Evolutionary conservation across 2,329 filamentous ascomycete species (phyloP).

Genomic region (Delphinella strobiligena): DNA sequence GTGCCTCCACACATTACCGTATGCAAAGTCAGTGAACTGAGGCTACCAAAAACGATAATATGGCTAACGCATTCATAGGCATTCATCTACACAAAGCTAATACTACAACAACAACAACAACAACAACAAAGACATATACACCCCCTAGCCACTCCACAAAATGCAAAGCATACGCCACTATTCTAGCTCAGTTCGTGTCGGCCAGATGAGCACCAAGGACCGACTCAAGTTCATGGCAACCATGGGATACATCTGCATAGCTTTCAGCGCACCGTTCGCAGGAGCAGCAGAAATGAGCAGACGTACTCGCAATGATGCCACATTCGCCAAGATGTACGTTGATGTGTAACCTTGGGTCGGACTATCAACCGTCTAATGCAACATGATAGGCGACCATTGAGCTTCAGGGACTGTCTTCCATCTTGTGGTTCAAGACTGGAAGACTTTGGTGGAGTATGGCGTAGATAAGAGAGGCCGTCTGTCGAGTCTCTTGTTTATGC

Average conservation of each 20-base stretch:
- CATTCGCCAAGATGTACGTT: constrained; percentile 21
- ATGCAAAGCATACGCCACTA: constrained; percentile 17
- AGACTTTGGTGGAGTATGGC: constrained; percentile 19
- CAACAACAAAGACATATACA: neutral
- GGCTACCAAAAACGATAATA: no score
- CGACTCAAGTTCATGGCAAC: constrained; percentile 16
- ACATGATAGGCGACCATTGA: constrained; percentile 18
- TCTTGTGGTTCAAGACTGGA: constrained; percentile 17
- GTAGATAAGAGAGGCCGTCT: neutral
- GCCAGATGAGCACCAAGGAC: constrained; percentile 12
- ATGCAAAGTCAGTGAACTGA: no score
- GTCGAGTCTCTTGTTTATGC: no score
- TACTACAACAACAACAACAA: neutral
- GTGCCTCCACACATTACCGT: no score
- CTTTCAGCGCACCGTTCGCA: constrained; percentile 22
- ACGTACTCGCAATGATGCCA: constrained; percentile 18
- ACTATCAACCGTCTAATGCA: neutral
- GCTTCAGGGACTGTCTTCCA: constrained; percentile 23
- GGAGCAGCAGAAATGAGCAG: constrained; percentile 21
- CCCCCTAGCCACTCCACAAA: neutral
- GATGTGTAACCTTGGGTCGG: neutral
- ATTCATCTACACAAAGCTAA: neutral
- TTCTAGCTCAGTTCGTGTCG: constrained; percentile 13
- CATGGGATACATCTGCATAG: constrained; percentile 21
- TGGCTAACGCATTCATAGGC: no score